Evolutionary conservation across 805 yeast species (phyloP).

Genomic region (Blastobotrys muscicola): DNA sequence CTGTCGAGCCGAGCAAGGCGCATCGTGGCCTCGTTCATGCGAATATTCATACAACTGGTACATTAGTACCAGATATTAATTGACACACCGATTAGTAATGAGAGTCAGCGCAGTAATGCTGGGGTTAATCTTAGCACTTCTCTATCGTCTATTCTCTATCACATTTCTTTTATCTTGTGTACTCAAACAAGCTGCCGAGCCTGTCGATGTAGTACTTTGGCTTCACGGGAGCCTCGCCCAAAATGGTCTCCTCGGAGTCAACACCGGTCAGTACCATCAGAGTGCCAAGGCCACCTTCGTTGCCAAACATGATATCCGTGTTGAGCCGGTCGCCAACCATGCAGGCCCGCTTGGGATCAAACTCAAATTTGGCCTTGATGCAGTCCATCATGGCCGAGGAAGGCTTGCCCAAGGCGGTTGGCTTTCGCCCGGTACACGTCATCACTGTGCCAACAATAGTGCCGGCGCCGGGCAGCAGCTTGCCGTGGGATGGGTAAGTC

Average conservation of each 20-base stretch:
- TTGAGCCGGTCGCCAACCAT: slow-evolving; percentile 96
- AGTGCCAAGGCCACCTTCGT: slow-evolving; percentile 78
- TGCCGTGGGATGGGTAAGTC: slow-evolving; percentile 84
- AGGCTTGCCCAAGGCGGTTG: slow-evolving; percentile 92
- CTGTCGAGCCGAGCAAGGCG: too few relatives aligned
- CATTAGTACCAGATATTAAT: too few relatives aligned
- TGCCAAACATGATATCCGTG: slow-evolving; percentile 91
- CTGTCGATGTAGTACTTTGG: slow-evolving; percentile 65
- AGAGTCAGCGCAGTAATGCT: too few relatives aligned
- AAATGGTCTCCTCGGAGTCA: slow-evolving; percentile 60
- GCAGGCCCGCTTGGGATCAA: slow-evolving; percentile 49
- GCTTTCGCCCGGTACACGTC: slow-evolving; percentile 67
- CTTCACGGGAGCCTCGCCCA: slow-evolving; percentile 32
- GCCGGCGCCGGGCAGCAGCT: slow-evolving; percentile 90
- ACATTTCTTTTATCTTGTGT: too few relatives aligned
- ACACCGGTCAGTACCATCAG: slow-evolving; percentile 86
- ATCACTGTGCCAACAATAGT: slow-evolving; percentile 73
- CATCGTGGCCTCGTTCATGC: too few relatives aligned
- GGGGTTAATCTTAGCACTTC: too few relatives aligned
- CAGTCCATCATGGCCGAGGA: slow-evolving; percentile 83
- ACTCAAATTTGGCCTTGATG: slow-evolving; percentile 54
- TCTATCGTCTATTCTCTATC: too few relatives aligned
- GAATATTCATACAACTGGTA: too few relatives aligned
- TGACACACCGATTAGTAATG: too few relatives aligned
- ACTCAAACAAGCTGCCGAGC: slow-evolving; percentile 68